Conservation (phyloP, 805 yeast species). For the Teunomyces lycoperdinae region DNA sequence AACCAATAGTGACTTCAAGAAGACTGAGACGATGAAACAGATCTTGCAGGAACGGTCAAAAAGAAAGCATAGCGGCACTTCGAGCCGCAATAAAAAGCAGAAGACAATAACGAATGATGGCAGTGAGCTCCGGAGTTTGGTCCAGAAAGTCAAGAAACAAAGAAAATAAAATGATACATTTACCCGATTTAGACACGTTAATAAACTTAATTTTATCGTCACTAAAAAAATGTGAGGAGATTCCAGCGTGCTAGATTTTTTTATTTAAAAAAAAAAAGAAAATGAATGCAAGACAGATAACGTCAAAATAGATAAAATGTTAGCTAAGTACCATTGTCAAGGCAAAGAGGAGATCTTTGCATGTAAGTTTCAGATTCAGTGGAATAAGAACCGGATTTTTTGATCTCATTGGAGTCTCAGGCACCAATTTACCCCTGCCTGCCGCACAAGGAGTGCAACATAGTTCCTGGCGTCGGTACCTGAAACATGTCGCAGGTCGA, state of each 20-base stretch:
- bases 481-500: not conserved
- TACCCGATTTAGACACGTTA: not conserved
- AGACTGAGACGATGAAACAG: conserved; percentile 82
- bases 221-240: not conserved
- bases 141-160: conserved; percentile 48
- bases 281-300: no score
- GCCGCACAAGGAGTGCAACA: not conserved
- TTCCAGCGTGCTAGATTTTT: no score
- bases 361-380: no score
- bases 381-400: no score
- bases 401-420: no score
- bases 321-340: no score
- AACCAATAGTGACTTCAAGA: conserved; percentile 82
- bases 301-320: no score
- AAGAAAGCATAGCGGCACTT: conserved; percentile 27
- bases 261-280: no score
- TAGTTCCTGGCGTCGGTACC: not conserved
- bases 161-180: not conserved
- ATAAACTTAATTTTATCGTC: not conserved
- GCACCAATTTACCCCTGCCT: not conserved
- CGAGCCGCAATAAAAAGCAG: conserved; percentile 11
- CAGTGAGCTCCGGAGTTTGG: conserved; percentile 32
- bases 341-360: no score
- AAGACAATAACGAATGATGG: conserved; percentile 9
- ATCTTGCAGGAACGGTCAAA: conserved; percentile 73